phyloP scores from a whole-genome alignment of 768 basidiomycete genomes.

The Auricularia heimuer region DNA sequence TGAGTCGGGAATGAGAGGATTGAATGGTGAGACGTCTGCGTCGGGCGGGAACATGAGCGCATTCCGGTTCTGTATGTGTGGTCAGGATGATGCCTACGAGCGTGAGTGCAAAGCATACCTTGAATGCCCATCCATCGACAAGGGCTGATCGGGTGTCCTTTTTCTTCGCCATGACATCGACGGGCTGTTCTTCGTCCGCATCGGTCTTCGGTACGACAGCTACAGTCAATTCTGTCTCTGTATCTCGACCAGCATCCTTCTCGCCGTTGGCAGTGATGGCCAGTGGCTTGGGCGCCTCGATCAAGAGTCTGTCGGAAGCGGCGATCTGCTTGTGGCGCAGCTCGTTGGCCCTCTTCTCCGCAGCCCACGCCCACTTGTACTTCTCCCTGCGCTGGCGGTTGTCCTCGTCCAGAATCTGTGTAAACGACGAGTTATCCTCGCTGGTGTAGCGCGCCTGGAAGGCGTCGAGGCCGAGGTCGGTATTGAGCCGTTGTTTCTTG shows the following conservation, averaged over 20 bases:
- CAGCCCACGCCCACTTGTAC: constrained; percentile 92
- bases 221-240: constrained; percentile 2
- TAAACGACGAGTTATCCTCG: constrained; percentile 96
- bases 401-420: constrained; percentile 83
- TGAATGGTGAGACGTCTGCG: constrained; percentile 75
- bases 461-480: constrained; percentile 58
- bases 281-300: constrained; percentile 49
- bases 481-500: constrained; percentile 54
- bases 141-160: constrained; percentile 63
- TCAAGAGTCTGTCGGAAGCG: constrained; percentile 56
- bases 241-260: constrained; percentile 9
- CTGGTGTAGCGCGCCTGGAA: constrained; percentile 93
- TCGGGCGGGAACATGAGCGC: constrained; percentile 93
- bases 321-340: constrained; percentile 58
- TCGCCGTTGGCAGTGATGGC: constrained; percentile 40
- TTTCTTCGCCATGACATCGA: constrained; percentile 72
- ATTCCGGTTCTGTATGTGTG: constrained; percentile 63
- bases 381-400: constrained; percentile 71
- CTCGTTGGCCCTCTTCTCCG: constrained; percentile 69
- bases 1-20: constrained; percentile 34
- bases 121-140: constrained; percentile 78
- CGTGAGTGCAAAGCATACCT: constrained; percentile 30
- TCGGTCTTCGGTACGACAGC: constrained; percentile 13
- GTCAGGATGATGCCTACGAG: not conserved
- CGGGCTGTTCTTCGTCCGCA: constrained; percentile 20